Percentiles rank a stretch among this genome's conserved stretches.
Evolutionary conservation across 305 asterid genomes (phyloP).

Genomic region (Striga hermonthica): DNA sequence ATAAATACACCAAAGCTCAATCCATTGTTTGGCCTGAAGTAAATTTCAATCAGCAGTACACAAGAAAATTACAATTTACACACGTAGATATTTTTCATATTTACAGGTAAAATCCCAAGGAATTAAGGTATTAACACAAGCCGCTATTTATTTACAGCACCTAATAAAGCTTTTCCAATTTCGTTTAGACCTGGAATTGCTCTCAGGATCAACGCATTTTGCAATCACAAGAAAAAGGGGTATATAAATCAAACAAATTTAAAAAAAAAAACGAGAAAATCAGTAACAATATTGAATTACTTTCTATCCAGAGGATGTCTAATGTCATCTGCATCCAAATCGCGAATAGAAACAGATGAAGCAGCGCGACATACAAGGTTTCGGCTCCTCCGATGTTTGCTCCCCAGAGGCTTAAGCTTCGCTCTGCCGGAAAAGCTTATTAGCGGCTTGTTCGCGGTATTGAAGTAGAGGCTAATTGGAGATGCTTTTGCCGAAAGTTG

Average conservation of each 20-base stretch:
- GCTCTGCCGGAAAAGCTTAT: conserved; percentile 29
- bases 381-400: conserved; percentile 19
- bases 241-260: not conserved
- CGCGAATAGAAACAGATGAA: conserved; percentile 47
- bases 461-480: conserved; percentile 28
- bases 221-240: conserved; percentile 28
- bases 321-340: conserved; percentile 88
- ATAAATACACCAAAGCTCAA: too few relatives aligned
- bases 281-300: conserved; percentile 31
- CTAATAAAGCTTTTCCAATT: conserved; percentile 76
- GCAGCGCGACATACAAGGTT: conserved; percentile 48
- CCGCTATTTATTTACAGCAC: conserved; percentile 37
- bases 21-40: too few relatives aligned
- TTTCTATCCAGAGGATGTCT: conserved; percentile 93
- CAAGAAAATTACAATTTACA: too few relatives aligned
- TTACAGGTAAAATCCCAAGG: conserved; percentile 16
- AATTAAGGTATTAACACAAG: conserved; percentile 8
- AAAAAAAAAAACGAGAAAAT: not conserved
- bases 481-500: conserved; percentile 30
- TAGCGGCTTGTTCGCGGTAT: conserved; percentile 24
- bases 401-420: conserved; percentile 31
- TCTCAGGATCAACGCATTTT: conserved; percentile 86
- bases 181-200: conserved; percentile 88
- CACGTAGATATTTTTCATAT: not conserved
- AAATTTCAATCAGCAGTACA: too few relatives aligned